phyloP scores from a whole-genome alignment of 2,329 filamentous ascomycete species.

The Dactylellina parvicollis region DNA sequence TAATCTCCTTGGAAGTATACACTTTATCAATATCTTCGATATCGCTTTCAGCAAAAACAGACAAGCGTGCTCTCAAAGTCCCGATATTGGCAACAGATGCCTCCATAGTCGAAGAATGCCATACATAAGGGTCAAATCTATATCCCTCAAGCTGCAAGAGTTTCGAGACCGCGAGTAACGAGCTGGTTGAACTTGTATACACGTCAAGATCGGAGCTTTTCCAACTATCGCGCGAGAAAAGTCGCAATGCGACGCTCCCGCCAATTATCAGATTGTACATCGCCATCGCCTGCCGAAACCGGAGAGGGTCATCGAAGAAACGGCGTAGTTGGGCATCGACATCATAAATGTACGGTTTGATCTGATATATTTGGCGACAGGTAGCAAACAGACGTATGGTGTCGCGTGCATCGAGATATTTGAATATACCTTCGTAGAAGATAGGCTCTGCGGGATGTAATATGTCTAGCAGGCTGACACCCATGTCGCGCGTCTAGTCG shows the following conservation, averaged over 20 bases:
- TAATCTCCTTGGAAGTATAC: constrained; percentile 15
- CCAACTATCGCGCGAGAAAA: constrained; percentile 21
- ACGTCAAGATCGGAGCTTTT: constrained; percentile 22
- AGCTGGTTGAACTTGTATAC: constrained; percentile 9
- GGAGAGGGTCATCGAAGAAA: constrained; percentile 12
- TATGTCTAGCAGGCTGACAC: background rate
- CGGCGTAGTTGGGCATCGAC: constrained; percentile 21
- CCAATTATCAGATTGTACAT: constrained; percentile 18
- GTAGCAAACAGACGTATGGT: constrained; percentile 16
- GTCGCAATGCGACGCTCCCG: constrained; percentile 23
- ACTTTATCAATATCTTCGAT: background rate
- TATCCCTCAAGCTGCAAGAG: constrained; percentile 5
- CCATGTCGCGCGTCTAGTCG: background rate
- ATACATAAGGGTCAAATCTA: constrained; percentile 6
- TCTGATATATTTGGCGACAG: constrained; percentile 20
- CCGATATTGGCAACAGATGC: constrained; percentile 7
- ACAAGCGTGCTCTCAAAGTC: background rate
- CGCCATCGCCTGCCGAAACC: constrained; percentile 25
- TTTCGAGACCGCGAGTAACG: background rate
- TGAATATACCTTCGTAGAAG: constrained; percentile 3
- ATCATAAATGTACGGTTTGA: constrained; percentile 17
- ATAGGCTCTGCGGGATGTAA: background rate
- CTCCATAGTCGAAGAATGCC: constrained; percentile 22
- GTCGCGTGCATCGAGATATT: constrained; percentile 11
- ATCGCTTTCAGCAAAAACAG: background rate